Conservation (phyloP, 805 yeast genomes). For the Saccharomyces eubayanus region DNA sequence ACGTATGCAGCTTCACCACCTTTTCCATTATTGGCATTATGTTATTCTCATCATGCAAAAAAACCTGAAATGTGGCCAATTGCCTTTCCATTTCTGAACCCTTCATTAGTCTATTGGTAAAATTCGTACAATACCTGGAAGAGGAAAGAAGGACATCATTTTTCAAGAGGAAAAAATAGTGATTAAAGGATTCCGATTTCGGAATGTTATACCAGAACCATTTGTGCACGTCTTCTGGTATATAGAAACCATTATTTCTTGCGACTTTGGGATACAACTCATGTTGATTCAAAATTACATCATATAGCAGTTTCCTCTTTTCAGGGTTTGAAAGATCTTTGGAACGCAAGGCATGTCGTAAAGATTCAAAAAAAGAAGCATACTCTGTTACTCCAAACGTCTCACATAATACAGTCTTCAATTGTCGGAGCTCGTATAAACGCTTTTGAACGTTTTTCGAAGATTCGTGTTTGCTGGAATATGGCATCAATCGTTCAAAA, state of each 20-base stretch:
- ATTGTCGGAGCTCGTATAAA: background rate
- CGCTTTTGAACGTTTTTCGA: slow-evolving; percentile 10
- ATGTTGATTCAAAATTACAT: slow-evolving; percentile 15
- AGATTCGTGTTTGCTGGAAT: background rate
- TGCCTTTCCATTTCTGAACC: slow-evolving; percentile 25
- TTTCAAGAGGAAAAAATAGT: slow-evolving; percentile 21
- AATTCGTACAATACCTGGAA: slow-evolving; percentile 6
- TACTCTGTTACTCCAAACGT: slow-evolving; percentile 10
- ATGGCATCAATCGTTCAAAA: background rate
- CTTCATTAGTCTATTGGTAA: slow-evolving; percentile 15
- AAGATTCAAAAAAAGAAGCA: slow-evolving; percentile 5
- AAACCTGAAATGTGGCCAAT: slow-evolving; percentile 23
- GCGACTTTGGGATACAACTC: slow-evolving; percentile 10
- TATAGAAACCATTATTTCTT: slow-evolving; percentile 6
- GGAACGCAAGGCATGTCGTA: slow-evolving; percentile 1
- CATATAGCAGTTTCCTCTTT: slow-evolving; percentile 13
- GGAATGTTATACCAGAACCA: slow-evolving; percentile 23
- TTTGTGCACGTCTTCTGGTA: slow-evolving; percentile 19
- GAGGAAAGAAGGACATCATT: slow-evolving; percentile 17
- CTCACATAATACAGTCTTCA: slow-evolving; percentile 6
- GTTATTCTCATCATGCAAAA: slow-evolving; percentile 11
- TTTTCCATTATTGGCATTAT: slow-evolving; percentile 6
- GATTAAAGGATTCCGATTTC: slow-evolving; percentile 13
- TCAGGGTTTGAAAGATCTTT: background rate
- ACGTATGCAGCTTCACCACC: slow-evolving; percentile 18